Evolutionary conservation across 768 basidiomycete species (phyloP).

Genomic region (Lactarius evosmus): DNA sequence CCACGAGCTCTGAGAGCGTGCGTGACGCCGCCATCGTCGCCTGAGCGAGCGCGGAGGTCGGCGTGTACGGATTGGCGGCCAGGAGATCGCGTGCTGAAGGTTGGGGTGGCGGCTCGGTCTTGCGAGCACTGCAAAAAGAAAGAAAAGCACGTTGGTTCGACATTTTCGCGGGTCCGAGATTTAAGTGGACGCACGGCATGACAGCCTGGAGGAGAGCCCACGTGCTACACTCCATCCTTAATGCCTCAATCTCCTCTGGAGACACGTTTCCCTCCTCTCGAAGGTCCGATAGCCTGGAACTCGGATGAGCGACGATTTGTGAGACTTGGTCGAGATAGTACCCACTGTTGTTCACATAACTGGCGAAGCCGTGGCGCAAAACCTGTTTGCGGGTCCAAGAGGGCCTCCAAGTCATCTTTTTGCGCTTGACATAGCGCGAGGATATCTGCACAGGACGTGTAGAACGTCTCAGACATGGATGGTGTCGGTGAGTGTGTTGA

Average conservation of each 20-base stretch:
- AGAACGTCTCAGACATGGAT: conserved; percentile 53
- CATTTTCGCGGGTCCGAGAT: neutral
- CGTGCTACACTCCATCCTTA: conserved; percentile 74
- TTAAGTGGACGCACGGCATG: conserved; percentile 56
- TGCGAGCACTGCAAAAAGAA: conserved; percentile 53
- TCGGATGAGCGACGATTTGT: conserved; percentile 6
- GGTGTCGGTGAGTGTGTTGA: neutral
- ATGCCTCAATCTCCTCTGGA: conserved; percentile 54
- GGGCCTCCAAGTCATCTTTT: conserved; percentile 52
- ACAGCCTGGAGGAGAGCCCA: conserved; percentile 80
- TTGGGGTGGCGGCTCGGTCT: conserved; percentile 49
- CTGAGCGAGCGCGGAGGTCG: conserved; percentile 71
- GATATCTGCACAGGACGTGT: conserved; percentile 65
- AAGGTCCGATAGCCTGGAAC: conserved; percentile 49
- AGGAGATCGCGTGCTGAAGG: conserved; percentile 56
- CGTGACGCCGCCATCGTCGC: conserved; percentile 65
- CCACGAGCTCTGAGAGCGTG: conserved; percentile 69
- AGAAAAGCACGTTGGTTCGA: neutral
- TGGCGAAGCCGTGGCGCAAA: conserved; percentile 63
- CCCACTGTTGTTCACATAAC: conserved; percentile 57
- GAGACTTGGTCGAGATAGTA: conserved; percentile 11
- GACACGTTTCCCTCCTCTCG: conserved; percentile 44
- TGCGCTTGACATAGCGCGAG: conserved; percentile 54
- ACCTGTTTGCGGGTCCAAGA: conserved; percentile 64
- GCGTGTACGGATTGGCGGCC: conserved; percentile 75